phyloP scores from a whole-genome alignment of 2,329 filamentous ascomycete genomes.

The Cladosporium cucumerinum region DNA sequence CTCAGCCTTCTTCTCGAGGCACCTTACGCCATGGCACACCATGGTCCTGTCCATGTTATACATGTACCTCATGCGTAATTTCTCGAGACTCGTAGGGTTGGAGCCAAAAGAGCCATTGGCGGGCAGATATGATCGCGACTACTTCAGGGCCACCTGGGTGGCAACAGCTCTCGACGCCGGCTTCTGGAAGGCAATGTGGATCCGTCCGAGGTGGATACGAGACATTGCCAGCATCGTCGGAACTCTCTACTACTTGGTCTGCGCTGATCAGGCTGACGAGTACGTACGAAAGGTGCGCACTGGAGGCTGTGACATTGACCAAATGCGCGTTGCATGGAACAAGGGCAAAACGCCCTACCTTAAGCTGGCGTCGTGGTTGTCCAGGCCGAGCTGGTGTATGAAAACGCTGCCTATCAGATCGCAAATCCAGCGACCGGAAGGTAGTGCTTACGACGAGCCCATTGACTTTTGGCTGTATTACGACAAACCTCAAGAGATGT shows the following conservation, averaged over 20 bases:
- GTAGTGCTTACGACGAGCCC: conserved; percentile 79
- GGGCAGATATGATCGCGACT: conserved; percentile 87
- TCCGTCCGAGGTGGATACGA: conserved; percentile 73
- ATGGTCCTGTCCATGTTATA: conserved; percentile 84
- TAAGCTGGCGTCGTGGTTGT: conserved; percentile 64
- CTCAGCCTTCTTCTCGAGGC: conserved; percentile 66
- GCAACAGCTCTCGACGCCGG: conserved; percentile 91
- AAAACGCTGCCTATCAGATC: conserved; percentile 78
- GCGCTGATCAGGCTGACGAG: conserved; percentile 91
- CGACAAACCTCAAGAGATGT: conserved; percentile 75
- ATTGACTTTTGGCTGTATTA: conserved; percentile 91
- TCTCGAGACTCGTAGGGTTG: conserved; percentile 85
- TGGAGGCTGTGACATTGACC: conserved; percentile 83
- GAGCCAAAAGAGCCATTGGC: conserved; percentile 91
- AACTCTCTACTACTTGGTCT: conserved; percentile 84
- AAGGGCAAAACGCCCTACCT: conserved; percentile 89
- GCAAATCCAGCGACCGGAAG: conserved; percentile 74
- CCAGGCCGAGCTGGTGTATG: conserved; percentile 71
- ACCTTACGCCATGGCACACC: conserved; percentile 84
- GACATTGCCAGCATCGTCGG: conserved; percentile 82
- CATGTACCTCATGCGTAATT: conserved; percentile 87
- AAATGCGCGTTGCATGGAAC: conserved; percentile 90
- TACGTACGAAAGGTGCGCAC: conserved; percentile 89
- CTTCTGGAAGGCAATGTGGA: conserved; percentile 98
- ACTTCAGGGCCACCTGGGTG: conserved; percentile 96